A percentile compares a stretch with the other conserved stretches of the same genome.
These are phyloP conservation scores for Plasmodium sp. DNA, from an alignment of 169 alveolate species.

Conservation along the genomic window DNA sequence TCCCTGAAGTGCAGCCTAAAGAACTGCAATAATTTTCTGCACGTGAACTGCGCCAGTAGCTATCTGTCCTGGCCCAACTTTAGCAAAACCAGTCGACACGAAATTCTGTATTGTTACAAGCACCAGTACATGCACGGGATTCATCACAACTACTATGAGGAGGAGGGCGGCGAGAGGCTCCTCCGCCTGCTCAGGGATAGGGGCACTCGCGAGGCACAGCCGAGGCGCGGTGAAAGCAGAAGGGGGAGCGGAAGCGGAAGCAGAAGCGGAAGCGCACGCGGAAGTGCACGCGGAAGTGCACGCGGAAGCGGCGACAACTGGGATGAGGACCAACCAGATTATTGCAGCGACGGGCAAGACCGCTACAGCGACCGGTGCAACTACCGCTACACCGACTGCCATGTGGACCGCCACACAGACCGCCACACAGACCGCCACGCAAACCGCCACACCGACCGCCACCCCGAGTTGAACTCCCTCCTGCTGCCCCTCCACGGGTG, in stretches of 20 bases:
- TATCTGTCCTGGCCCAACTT: slow-evolving; percentile 67
- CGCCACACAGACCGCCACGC: no score
- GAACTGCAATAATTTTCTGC: slow-evolving; percentile 40
- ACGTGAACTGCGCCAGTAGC: slow-evolving; percentile 38
- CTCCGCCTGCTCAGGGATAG: not conserved
- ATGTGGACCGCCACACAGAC: no score
- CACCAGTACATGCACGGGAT: slow-evolving; percentile 72
- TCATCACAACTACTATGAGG: slow-evolving; percentile 35
- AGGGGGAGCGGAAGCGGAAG: no score
- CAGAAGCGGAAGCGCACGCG: not conserved
- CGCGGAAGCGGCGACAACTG: not conserved
- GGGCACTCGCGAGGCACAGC: not conserved
- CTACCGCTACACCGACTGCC: no score
- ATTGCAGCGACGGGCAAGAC: no score
- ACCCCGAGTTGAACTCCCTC: not conserved
- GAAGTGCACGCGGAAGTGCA: no score
- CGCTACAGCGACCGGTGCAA: no score
- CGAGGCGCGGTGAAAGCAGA: not conserved
- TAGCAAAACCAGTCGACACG: slow-evolving; percentile 51
- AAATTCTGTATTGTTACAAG: slow-evolving; percentile 33
- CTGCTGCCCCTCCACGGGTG: not conserved
- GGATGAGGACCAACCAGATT: not conserved
- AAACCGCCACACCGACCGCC: no score
- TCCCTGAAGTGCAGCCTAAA: slow-evolving; percentile 50
- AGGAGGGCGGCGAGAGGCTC: not conserved